Evolutionary conservation across 2,329 filamentous ascomycete genomes (phyloP), one percentile per base, ranked within the genome.

Genomic region (Tolypocladium tropicale): DNA sequence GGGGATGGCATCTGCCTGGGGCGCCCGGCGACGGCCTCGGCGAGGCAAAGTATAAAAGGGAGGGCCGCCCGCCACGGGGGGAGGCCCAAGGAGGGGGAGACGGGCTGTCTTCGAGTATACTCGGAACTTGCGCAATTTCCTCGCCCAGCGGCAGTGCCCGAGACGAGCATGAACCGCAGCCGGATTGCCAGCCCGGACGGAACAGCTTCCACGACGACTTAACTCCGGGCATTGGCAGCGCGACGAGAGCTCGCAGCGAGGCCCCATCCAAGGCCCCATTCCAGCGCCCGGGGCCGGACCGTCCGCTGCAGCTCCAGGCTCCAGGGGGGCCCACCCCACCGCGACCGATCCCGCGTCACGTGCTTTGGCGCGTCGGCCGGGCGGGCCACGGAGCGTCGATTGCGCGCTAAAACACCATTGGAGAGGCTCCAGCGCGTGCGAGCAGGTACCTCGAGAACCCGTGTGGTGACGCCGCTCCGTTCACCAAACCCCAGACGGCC

Each of bases 161-260:
- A 52, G 49, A 25, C 30, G 33, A 48, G 18, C 46, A 16, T 41
- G 37, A 52, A 52, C 36, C 55, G 49, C 48, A 21, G 30, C 28
- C 55, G 50, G 39, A 53, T 55, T 57, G 57, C 52, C 56, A 49
- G 57, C 49, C 43, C 55, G 54, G 55, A 46, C 55, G 49, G 48
- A 55, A 49, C 55, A 37, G 55, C 49, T 43, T 51, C n/a, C n/a
- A n/a, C n/a, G n/a, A n/a, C n/a, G 53, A 57, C 55, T 55, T 52
- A 41, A 55, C 52, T 36, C 55, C 54, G 49, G n/a, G 49, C 25
- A n/a, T 6, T 10, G 25, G 46, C 21, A 10, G 41, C 4, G 21
- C n/a, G 39, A 43, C 23, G 21, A n/a, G 39, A 23, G 39, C 39
- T n/a, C n/a, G n/a, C n/a, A 16, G 34, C 4, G 23, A 48, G 23